Percentiles rank a stretch among this genome's conserved stretches.
phyloP scores from a whole-genome alignment of 1,284 basidiomycete genomes.

The Albatrellus sp. region DNA sequence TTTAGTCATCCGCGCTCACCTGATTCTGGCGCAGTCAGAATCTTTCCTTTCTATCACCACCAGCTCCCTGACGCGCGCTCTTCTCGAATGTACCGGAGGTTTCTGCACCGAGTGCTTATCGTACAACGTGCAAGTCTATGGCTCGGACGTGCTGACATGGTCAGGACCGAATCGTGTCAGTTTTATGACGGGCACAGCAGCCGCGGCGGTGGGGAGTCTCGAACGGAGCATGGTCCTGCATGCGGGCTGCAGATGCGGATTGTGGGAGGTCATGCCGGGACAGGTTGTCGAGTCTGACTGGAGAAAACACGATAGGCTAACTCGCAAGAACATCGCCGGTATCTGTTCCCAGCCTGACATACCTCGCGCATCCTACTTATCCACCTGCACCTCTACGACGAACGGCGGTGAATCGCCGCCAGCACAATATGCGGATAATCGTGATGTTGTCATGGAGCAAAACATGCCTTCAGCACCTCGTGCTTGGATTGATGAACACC shows the following conservation, averaged over 20 bases:
- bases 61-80: slow-evolving; percentile 28
- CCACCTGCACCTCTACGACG: too few species aligned
- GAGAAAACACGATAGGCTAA: neutral
- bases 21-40: slow-evolving; percentile 23
- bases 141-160: slow-evolving; percentile 35
- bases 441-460: too few species aligned
- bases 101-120: slow-evolving; percentile 32
- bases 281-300: neutral
- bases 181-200: neutral
- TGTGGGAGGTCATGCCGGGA: slow-evolving; percentile 4
- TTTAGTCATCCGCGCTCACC: slow-evolving; percentile 27
- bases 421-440: too few species aligned
- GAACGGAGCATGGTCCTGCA: neutral
- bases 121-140: slow-evolving; percentile 36
- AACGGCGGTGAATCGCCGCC: too few species aligned
- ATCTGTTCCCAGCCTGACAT: too few species aligned
- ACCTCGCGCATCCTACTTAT: too few species aligned
- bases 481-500: slow-evolving; percentile 11
- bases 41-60: slow-evolving; percentile 23
- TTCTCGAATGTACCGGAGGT: slow-evolving; percentile 19
- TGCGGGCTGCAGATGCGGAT: slow-evolving; percentile 10
- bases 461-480: neutral
- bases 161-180: neutral
- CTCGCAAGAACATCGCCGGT: too few species aligned
- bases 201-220: neutral